These are phyloP conservation scores for Crotalaria pallida DNA, from an alignment of 306 rosid species.

Conservation along the genomic window DNA sequence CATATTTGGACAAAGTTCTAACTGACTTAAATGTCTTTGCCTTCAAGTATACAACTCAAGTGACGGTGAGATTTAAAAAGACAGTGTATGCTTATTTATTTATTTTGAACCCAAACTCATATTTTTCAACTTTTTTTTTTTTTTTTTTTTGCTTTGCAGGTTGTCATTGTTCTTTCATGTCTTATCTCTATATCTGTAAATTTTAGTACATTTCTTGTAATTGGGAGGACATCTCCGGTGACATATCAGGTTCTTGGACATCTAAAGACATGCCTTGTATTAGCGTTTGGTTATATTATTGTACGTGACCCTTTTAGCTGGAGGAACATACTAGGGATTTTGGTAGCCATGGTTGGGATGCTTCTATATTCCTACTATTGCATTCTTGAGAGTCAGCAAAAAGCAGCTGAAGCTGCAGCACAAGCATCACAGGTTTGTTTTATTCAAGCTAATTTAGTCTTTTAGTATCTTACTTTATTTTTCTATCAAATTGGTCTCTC, in stretches of 20 bases:
- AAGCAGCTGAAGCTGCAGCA: conserved; percentile 40
- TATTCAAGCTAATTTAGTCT: no score
- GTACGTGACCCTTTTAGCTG: conserved; percentile 81
- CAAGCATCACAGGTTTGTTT: conserved; percentile 52
- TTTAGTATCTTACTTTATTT: no score
- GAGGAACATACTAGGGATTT: conserved; percentile 81
- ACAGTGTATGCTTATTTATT: neutral
- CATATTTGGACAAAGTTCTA: conserved; percentile 72
- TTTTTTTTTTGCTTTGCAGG: conserved; percentile 38
- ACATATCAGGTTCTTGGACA: conserved; percentile 97
- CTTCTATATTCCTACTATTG: conserved; percentile 68
- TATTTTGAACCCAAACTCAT: neutral
- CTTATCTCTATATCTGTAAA: conserved; percentile 83
- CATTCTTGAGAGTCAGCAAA: conserved; percentile 67
- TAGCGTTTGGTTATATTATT: conserved; percentile 78
- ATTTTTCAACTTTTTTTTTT: neutral
- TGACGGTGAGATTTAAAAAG: conserved; percentile 55
- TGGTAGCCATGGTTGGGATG: conserved; percentile 83
- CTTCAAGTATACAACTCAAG: conserved; percentile 74
- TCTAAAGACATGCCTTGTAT: conserved; percentile 88
- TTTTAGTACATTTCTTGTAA: conserved; percentile 92
- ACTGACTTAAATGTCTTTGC: conserved; percentile 71
- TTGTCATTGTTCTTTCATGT: conserved; percentile 72
- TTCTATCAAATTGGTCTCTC: no score
- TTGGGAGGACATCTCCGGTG: conserved; percentile 91